These are phyloP conservation scores for Microbotryum scabiosae DNA, from an alignment of 1,284 basidiomycete species.

Conservation along the genomic window DNA sequence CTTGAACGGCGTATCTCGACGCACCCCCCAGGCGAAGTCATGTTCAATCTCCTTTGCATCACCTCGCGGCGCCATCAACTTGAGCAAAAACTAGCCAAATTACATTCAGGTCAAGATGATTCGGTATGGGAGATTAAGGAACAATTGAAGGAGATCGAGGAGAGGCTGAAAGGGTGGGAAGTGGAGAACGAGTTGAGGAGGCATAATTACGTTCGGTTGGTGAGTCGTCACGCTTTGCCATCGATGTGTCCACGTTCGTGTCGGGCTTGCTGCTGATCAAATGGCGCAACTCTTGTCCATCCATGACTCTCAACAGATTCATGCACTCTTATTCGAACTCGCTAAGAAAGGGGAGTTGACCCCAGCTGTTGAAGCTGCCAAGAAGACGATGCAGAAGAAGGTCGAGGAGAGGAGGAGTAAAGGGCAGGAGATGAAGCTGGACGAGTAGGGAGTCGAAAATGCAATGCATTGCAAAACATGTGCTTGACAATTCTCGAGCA, in stretches of 20 bases:
- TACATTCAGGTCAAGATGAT: too few relatives aligned
- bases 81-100: background rate
- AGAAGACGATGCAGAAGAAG: slow-evolving; percentile 38
- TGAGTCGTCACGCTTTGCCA: slow-evolving; percentile 37
- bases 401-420: slow-evolving; percentile 5
- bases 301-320: slow-evolving; percentile 38
- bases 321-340: slow-evolving; percentile 58
- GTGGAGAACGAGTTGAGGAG: slow-evolving; percentile 72
- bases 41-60: slow-evolving; percentile 69
- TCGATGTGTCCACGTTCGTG: too few relatives aligned
- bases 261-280: too few relatives aligned
- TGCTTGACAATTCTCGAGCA: too few relatives aligned
- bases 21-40: slow-evolving; percentile 43
- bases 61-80: slow-evolving; percentile 23
- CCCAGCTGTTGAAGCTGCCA: slow-evolving; percentile 41
- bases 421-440: slow-evolving; percentile 5
- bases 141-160: slow-evolving; percentile 48
- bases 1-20: slow-evolving; percentile 43
- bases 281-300: background rate
- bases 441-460: slow-evolving; percentile 1
- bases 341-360: slow-evolving; percentile 52
- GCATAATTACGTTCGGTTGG: slow-evolving; percentile 71
- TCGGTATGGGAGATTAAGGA: slow-evolving; percentile 47
- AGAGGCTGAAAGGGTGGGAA: slow-evolving; percentile 70
- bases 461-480: too few relatives aligned